phyloP scores from a whole-genome alignment of 1,284 basidiomycete genomes.

The Cryptococcus jaspeensis region DNA sequence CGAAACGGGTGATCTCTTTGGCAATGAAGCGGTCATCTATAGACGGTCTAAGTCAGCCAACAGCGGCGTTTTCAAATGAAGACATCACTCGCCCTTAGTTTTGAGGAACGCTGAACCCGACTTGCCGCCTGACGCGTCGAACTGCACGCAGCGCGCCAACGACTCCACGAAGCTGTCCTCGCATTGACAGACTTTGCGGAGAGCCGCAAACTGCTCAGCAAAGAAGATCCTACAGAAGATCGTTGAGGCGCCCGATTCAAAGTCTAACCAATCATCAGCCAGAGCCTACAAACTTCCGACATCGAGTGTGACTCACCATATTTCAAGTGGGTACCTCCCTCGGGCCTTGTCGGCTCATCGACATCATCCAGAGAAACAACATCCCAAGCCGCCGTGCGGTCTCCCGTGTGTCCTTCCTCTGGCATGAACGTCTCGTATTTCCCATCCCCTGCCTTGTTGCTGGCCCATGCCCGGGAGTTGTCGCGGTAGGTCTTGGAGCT shows the following conservation, averaged over 20 bases:
- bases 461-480: conserved; percentile 35
- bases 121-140: conserved; percentile 94
- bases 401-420: conserved; percentile 22
- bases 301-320: conserved; percentile 33
- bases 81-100: conserved; percentile 66
- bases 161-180: conserved; percentile 92
- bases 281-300: neutral
- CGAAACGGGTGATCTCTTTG: conserved; percentile 88
- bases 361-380: conserved; percentile 63
- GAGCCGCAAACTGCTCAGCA: conserved; percentile 94
- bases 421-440: conserved; percentile 40
- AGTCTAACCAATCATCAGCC: conserved; percentile 58
- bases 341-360: conserved; percentile 36
- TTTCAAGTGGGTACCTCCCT: conserved; percentile 49
- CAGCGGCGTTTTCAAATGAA: neutral
- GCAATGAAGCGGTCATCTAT: conserved; percentile 96
- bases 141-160: conserved; percentile 89
- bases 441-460: conserved; percentile 56
- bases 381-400: conserved; percentile 71
- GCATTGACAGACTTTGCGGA: conserved; percentile 88
- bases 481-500: conserved; percentile 89
- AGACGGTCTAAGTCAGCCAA: conserved; percentile 5
- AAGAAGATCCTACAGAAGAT: conserved; percentile 95
- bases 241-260: conserved; percentile 86
- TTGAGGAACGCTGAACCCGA: conserved; percentile 96